phyloP scores from a whole-genome alignment of 352 stramenopile genomes.

The Globisporangium polare region DNA sequence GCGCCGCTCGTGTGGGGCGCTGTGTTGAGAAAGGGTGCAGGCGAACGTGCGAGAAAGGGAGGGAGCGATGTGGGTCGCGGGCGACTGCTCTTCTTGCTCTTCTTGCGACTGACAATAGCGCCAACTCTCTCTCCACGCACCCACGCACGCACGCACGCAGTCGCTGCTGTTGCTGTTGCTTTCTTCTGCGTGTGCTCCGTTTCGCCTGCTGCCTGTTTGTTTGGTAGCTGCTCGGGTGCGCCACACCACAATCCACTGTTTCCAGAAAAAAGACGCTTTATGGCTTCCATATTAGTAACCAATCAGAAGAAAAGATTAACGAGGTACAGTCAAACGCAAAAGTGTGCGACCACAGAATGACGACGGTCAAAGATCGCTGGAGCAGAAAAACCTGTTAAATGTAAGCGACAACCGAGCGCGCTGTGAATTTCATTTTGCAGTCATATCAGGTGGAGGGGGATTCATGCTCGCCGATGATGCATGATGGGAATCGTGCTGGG shows the following conservation, averaged over 20 bases:
- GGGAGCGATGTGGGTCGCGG: neutral
- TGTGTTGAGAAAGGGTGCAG: neutral
- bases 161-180: neutral
- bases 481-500: neutral
- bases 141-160: too few relatives aligned
- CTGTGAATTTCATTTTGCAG: too few relatives aligned
- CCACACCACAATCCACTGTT: too few relatives aligned
- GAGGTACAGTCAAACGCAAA: neutral
- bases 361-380: too few relatives aligned
- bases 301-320: neutral
- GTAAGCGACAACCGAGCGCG: too few relatives aligned
- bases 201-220: neutral
- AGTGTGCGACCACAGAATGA: neutral
- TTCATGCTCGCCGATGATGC: too few relatives aligned
- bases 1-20: neutral
- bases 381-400: too few relatives aligned
- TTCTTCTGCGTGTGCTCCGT: neutral
- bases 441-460: too few relatives aligned
- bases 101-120: neutral
- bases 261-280: neutral
- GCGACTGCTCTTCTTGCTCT: neutral
- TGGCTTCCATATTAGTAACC: slow-evolving; percentile 7
- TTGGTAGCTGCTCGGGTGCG: slow-evolving; percentile 1
- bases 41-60: neutral
- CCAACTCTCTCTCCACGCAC: neutral